Conservation (phyloP, 371 early-diverging fungal genomes). For the Syncephalastrum monosporum region DNA sequence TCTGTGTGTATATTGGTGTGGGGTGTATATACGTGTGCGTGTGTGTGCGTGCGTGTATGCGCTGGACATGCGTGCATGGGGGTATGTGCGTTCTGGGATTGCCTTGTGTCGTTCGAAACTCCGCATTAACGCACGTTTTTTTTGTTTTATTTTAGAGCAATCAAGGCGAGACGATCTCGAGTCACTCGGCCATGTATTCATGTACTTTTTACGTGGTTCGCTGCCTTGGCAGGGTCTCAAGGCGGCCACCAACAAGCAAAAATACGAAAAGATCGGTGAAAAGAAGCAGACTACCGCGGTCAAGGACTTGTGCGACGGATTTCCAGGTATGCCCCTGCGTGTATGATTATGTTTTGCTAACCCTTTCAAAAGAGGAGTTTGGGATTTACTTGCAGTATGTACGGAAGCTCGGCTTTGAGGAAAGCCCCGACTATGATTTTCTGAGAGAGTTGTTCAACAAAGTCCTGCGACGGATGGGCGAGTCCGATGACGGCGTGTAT, state of each 20-base stretch:
- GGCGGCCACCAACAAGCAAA: conserved; percentile 91
- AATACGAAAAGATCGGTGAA: conserved; percentile 92
- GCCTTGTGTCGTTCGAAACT: neutral
- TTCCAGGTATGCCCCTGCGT: conserved; percentile 53
- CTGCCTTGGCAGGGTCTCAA: conserved; percentile 97
- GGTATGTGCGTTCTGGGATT: neutral
- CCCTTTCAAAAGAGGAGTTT: conserved; percentile 71
- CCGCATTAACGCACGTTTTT: conserved; percentile 1
- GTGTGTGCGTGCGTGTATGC: neutral
- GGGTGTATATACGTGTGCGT: neutral
- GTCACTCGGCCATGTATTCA: conserved; percentile 91
- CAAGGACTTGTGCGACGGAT: conserved; percentile 81
- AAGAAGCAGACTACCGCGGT: conserved; percentile 80
- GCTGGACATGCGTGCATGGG: neutral
- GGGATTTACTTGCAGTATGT: conserved; percentile 89
- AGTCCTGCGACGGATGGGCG: conserved; percentile 68
- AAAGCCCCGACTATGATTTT: conserved; percentile 93
- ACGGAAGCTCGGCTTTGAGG: conserved; percentile 91
- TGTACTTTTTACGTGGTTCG: conserved; percentile 91
- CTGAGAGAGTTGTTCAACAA: conserved; percentile 85
- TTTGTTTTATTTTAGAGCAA: conserved; percentile 61
- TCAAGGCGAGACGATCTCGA: conserved; percentile 96
- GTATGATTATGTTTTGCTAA: conserved; percentile 6
- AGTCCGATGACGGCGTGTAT: conserved; percentile 84
- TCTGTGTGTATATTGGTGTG: neutral